These are phyloP conservation scores for Metschnikowia dekortorum DNA, from an alignment of 805 yeast species.

Conservation along the genomic window DNA sequence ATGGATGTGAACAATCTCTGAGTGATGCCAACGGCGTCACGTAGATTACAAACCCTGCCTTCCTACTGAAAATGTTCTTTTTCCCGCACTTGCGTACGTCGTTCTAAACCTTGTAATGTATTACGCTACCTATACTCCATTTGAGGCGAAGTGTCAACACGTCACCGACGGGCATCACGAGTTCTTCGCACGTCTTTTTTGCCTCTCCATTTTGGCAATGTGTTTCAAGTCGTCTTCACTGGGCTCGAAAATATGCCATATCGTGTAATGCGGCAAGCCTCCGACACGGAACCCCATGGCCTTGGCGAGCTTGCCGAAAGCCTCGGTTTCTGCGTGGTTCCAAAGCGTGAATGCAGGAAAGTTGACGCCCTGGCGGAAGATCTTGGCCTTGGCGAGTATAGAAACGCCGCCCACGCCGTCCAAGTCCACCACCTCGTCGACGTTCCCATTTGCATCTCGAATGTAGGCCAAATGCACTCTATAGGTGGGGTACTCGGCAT, in stretches of 20 bases:
- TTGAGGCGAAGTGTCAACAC: background rate
- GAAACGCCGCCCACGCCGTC: conserved; percentile 91
- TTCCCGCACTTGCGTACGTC: background rate
- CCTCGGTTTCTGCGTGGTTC: conserved; percentile 87
- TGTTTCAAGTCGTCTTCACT: conserved; percentile 76
- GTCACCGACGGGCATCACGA: background rate
- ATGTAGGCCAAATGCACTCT: conserved; percentile 76
- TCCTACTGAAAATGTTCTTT: conserved; percentile 41
- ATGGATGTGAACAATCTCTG: conserved; percentile 52
- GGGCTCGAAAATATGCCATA: conserved; percentile 90
- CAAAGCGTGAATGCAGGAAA: conserved; percentile 81
- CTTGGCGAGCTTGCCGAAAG: conserved; percentile 77
- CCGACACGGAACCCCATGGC: conserved; percentile 78
- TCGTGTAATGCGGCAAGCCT: conserved; percentile 83
- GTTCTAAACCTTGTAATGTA: background rate
- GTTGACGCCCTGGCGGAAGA: conserved; percentile 74
- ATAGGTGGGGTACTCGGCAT: conserved; percentile 83
- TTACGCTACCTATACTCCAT: background rate
- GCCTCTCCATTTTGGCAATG: conserved; percentile 65
- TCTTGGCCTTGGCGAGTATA: conserved; percentile 66
- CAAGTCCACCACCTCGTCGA: conserved; percentile 59
- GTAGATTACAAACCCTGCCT: conserved; percentile 47
- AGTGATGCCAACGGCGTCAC: conserved; percentile 37
- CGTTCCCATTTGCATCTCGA: conserved; percentile 57
- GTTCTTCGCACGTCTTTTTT: conserved; percentile 44